These are phyloP conservation scores for Earliella scabrosa DNA, from an alignment of 1,284 basidiomycete genomes.

Conservation along the genomic window DNA sequence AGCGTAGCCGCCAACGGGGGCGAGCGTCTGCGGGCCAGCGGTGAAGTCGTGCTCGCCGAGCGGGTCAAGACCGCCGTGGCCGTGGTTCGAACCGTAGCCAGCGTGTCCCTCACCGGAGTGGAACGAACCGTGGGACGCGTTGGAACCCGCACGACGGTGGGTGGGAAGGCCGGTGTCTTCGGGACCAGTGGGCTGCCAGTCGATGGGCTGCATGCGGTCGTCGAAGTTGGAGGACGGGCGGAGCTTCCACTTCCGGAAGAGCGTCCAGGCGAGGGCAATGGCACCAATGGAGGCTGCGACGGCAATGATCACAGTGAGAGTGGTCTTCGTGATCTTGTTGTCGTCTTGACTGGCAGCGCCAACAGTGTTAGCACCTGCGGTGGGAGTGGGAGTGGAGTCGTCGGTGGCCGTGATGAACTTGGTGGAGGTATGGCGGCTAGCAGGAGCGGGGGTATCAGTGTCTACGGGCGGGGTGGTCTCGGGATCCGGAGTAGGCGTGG, in stretches of 20 bases:
- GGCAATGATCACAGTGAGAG: conserved; percentile 74
- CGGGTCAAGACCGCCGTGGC: conserved; percentile 40
- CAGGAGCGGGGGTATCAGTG: conserved; percentile 21
- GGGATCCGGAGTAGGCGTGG: conserved; percentile 22
- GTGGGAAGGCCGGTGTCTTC: conserved; percentile 48
- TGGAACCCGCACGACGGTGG: conserved; percentile 58
- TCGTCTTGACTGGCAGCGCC: conserved; percentile 17
- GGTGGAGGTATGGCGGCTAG: conserved; percentile 13
- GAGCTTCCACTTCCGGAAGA: conserved; percentile 93
- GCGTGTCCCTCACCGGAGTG: conserved; percentile 59
- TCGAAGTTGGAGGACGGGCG: conserved; percentile 81
- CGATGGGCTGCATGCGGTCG: conserved; percentile 81
- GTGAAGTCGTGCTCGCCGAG: conserved; percentile 85
- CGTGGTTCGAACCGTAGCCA: conserved; percentile 35
- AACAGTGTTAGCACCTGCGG: conserved; percentile 16
- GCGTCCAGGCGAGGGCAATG: conserved; percentile 77
- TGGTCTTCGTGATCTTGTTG: conserved; percentile 48
- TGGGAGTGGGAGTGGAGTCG: conserved; percentile 9
- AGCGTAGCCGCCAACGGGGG: conserved; percentile 77
- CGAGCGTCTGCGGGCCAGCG: conserved; percentile 58
- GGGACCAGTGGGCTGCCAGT: conserved; percentile 71
- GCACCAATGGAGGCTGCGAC: conserved; percentile 72
- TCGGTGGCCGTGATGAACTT: conserved; percentile 24
- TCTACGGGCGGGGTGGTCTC: too few species aligned
- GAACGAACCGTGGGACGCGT: conserved; percentile 64